These are phyloP conservation scores for Chlorella sp. DNA, from an alignment of 139 green algal genomes.

Conservation along the genomic window DNA sequence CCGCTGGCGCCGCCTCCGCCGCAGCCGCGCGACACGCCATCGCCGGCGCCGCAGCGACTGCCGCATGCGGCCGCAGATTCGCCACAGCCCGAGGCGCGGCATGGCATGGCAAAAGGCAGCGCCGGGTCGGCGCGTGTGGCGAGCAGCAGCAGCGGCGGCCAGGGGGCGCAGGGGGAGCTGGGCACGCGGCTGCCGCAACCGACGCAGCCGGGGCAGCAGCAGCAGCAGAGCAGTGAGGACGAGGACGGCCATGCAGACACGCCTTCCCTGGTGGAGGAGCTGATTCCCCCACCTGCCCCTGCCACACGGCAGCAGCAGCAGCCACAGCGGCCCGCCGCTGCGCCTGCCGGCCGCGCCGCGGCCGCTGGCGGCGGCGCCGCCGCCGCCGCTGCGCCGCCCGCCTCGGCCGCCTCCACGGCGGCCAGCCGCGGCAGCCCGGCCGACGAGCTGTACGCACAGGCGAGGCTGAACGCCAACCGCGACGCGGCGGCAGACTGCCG, in stretches of 20 bases:
- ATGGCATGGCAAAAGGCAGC: too few species aligned
- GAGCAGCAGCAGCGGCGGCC: too few species aligned
- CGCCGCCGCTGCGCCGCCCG: neutral
- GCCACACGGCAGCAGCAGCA: neutral
- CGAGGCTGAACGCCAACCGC: conserved; percentile 6
- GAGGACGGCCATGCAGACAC: neutral
- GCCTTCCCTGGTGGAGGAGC: neutral
- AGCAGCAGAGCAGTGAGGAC: neutral
- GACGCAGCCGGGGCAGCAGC: neutral
- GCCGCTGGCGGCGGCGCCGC: neutral
- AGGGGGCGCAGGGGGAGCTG: neutral
- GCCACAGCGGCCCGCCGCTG: neutral
- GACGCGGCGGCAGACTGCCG: conserved; percentile 2
- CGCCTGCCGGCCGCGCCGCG: neutral
- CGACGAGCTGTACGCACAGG: conserved; percentile 1
- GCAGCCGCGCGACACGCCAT: neutral
- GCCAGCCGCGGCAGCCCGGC: neutral
- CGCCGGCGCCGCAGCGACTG: neutral
- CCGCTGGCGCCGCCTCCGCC: neutral
- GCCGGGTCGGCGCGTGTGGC: too few species aligned
- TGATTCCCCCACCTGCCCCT: neutral
- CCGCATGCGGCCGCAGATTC: neutral
- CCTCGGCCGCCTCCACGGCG: neutral
- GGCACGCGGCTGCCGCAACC: neutral
- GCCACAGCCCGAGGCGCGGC: neutral